phyloP scores from a whole-genome alignment of 1,139 yeast genomes.

The Schwanniomyces etchellsii region DNA sequence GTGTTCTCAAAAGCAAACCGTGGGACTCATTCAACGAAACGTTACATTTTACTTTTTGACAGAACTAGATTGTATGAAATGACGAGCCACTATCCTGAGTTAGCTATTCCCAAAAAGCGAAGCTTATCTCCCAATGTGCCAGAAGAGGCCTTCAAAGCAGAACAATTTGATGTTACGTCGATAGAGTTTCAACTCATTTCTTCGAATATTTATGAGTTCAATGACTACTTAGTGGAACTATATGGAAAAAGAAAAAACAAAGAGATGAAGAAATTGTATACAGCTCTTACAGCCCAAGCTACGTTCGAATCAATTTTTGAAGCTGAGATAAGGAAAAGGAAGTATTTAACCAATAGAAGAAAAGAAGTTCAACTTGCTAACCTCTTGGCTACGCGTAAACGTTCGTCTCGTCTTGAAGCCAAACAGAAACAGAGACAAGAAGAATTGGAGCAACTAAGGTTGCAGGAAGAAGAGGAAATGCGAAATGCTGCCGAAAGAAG shows the following conservation, averaged over 20 bases:
- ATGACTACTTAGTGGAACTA: slow-evolving; percentile 14
- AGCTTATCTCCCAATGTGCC: slow-evolving; percentile 31
- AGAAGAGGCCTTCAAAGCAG: slow-evolving; percentile 18
- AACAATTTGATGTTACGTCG: slow-evolving; percentile 25
- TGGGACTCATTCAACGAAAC: slow-evolving; percentile 15
- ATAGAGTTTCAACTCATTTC: slow-evolving; percentile 27
- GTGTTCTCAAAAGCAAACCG: slow-evolving; percentile 12
- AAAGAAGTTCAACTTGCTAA: slow-evolving; percentile 45
- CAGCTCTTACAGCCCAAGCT: slow-evolving; percentile 13
- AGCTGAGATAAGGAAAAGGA: slow-evolving; percentile 34
- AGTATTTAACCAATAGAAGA: slow-evolving; percentile 33
- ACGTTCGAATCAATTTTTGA: slow-evolving; percentile 20
- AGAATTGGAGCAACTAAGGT: slow-evolving; percentile 27
- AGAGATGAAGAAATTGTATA: slow-evolving; percentile 14
- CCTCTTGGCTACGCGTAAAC: slow-evolving; percentile 43
- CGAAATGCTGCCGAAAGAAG: slow-evolving; percentile 31
- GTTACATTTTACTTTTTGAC: slow-evolving; percentile 40
- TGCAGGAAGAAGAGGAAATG: slow-evolving; percentile 27
- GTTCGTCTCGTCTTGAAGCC: slow-evolving; percentile 46
- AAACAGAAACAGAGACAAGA: slow-evolving; percentile 40
- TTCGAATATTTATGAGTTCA: slow-evolving; percentile 28
- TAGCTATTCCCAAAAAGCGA: slow-evolving; percentile 38
- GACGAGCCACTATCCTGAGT: slow-evolving; percentile 22
- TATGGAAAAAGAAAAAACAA: slow-evolving; percentile 12
- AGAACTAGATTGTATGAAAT: slow-evolving; percentile 39